Evolutionary conservation across 2,329 filamentous ascomycete species (phyloP).

Genomic region (Eutypa lata): DNA sequence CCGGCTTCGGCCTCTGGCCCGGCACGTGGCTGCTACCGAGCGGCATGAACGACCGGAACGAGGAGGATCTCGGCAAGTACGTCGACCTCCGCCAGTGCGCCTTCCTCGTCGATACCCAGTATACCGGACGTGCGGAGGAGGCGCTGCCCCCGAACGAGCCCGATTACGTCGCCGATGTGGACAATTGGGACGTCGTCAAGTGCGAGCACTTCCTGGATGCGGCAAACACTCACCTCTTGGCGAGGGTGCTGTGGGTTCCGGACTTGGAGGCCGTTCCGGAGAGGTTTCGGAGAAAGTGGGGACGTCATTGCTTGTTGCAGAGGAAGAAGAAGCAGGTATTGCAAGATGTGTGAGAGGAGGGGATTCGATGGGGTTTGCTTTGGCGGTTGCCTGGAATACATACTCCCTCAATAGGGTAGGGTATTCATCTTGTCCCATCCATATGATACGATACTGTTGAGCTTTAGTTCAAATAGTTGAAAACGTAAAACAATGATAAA

Average conservation of each 20-base stretch:
- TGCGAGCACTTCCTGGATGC: constrained; percentile 83
- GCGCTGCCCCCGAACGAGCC: constrained; percentile 67
- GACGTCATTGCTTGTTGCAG: constrained; percentile 78
- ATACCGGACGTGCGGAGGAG: constrained; percentile 54
- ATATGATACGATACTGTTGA: too few species aligned
- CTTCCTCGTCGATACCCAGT: constrained; percentile 85
- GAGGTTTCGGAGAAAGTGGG: constrained; percentile 73
- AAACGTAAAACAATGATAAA: too few species aligned
- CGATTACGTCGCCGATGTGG: constrained; percentile 69
- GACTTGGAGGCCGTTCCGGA: constrained; percentile 66
- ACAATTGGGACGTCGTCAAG: constrained; percentile 73
- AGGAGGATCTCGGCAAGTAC: constrained; percentile 85
- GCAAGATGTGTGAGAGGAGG: too few species aligned
- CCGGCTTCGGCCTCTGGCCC: constrained; percentile 68
- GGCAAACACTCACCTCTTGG: constrained; percentile 67
- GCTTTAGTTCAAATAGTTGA: too few species aligned
- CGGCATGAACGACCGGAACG: constrained; percentile 90
- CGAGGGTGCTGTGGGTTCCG: constrained; percentile 80
- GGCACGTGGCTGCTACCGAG: constrained; percentile 80
- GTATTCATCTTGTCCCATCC: too few species aligned
- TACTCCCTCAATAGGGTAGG: too few species aligned
- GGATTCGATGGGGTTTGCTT: too few species aligned
- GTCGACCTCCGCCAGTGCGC: constrained; percentile 71
- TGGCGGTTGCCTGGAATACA: too few species aligned
- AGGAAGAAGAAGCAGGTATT: constrained; percentile 37